These are phyloP conservation scores for Blastobotrys parvus DNA, from an alignment of 805 yeast species.

Conservation along the genomic window DNA sequence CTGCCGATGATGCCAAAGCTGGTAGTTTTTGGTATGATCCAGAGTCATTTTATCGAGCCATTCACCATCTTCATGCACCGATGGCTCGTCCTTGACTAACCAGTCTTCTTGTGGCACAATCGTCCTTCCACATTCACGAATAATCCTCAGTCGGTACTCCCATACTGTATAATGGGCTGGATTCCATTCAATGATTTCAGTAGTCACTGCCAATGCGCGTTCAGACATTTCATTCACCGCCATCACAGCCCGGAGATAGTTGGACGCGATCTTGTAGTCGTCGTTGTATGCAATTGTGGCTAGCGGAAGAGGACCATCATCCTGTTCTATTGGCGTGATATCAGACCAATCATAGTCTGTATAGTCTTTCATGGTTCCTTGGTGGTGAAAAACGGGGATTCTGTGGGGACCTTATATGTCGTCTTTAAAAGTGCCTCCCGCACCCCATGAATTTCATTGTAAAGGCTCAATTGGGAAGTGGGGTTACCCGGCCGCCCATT, in stretches of 20 bases:
- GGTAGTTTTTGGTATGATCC: conserved; percentile 83
- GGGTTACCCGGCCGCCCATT: too few relatives aligned
- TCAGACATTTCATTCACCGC: conserved; percentile 51
- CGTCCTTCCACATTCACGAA: conserved; percentile 24
- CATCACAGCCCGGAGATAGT: conserved; percentile 53
- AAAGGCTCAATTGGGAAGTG: background rate
- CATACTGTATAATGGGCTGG: conserved; percentile 93
- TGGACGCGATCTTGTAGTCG: conserved; percentile 58
- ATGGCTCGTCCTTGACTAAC: conserved; percentile 11
- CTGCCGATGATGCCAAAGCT: conserved; percentile 93
- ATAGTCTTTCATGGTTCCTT: background rate
- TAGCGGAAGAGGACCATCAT: conserved; percentile 23
- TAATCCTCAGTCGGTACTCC: conserved; percentile 36
- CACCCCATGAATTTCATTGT: background rate
- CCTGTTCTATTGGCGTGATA: conserved; percentile 25
- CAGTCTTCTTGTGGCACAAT: conserved; percentile 22
- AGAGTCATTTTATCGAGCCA: conserved; percentile 76
- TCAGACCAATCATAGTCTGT: conserved; percentile 28
- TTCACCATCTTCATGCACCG: conserved; percentile 44
- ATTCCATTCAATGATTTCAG: conserved; percentile 51
- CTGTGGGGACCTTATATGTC: too few relatives aligned
- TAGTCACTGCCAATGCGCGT: conserved; percentile 63
- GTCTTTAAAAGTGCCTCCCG: too few relatives aligned
- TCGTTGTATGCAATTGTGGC: conserved; percentile 50
- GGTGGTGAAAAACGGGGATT: too few relatives aligned